Evolutionary conservation across 345 rosid genomes (phyloP).

Genomic region (Linum lewisii): DNA sequence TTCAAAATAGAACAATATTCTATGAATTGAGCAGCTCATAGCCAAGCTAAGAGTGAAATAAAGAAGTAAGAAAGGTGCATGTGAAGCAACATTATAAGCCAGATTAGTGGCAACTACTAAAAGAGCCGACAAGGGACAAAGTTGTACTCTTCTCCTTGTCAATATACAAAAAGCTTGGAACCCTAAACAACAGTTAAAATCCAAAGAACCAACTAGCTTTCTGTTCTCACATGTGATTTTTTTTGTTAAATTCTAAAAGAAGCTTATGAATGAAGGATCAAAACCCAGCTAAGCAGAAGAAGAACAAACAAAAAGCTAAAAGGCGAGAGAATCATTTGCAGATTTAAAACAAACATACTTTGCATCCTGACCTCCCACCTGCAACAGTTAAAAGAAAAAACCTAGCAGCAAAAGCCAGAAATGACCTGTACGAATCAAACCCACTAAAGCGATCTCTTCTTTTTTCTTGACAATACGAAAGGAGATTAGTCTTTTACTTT

Average conservation of each 20-base stretch:
- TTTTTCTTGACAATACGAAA: background rate
- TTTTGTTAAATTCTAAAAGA: no score
- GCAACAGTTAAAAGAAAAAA: background rate
- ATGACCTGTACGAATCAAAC: background rate
- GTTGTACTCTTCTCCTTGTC: slow-evolving; percentile 18
- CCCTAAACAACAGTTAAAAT: slow-evolving; percentile 15
- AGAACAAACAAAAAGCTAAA: background rate
- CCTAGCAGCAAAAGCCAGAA: background rate
- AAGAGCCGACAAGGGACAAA: background rate
- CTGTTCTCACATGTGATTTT: background rate
- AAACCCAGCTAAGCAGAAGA: background rate
- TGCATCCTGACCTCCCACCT: background rate
- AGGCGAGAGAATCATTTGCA: background rate
- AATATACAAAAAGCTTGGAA: slow-evolving; percentile 14
- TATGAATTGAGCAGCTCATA: no score
- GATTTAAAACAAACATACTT: slow-evolving; percentile 10
- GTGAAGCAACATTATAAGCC: background rate
- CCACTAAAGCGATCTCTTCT: background rate
- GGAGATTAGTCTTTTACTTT: background rate
- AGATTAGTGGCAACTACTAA: slow-evolving; percentile 5
- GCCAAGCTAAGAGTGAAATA: background rate
- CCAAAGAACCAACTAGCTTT: background rate
- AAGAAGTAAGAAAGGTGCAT: background rate
- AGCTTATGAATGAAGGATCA: background rate
- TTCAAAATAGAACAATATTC: no score